phyloP scores from a whole-genome alignment of 2,329 filamentous ascomycete species.

The Fusarium brachygibbosum region DNA sequence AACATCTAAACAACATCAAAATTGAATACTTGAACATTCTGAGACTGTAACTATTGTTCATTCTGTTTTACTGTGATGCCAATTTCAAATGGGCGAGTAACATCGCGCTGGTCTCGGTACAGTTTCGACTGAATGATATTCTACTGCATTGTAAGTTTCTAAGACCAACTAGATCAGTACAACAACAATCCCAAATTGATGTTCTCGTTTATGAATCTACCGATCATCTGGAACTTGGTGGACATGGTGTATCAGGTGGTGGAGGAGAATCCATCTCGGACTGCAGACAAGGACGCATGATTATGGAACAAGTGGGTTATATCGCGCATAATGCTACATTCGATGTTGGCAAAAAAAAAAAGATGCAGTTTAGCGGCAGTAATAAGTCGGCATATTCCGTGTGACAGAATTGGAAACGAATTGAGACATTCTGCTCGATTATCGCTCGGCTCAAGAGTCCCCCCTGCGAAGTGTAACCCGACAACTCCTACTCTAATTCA shows the following conservation, averaged over 20 bases:
- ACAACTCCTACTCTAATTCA: background rate
- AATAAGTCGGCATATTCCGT: slow-evolving; percentile 8
- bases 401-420: background rate
- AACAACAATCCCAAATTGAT: background rate
- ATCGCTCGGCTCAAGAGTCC: slow-evolving; percentile 8
- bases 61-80: background rate
- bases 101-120: background rate
- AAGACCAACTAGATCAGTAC: background rate
- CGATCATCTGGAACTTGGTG: background rate
- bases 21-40: slow-evolving; percentile 3
- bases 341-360: background rate
- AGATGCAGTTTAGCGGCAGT: background rate
- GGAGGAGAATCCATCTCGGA: background rate
- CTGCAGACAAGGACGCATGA: slow-evolving; percentile 3
- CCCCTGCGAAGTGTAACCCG: slow-evolving; percentile 7
- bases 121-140: background rate
- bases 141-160: background rate
- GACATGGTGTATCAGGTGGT: background rate
- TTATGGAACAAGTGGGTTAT: slow-evolving; percentile 20
- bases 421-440: slow-evolving; percentile 10
- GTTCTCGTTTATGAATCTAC: background rate
- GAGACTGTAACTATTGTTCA: background rate
- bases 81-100: slow-evolving; percentile 18
- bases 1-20: background rate
- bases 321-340: slow-evolving; percentile 21